phyloP scores from a whole-genome alignment of 176 grass and related monocot genomes.

The Ensete glaucum region DNA sequence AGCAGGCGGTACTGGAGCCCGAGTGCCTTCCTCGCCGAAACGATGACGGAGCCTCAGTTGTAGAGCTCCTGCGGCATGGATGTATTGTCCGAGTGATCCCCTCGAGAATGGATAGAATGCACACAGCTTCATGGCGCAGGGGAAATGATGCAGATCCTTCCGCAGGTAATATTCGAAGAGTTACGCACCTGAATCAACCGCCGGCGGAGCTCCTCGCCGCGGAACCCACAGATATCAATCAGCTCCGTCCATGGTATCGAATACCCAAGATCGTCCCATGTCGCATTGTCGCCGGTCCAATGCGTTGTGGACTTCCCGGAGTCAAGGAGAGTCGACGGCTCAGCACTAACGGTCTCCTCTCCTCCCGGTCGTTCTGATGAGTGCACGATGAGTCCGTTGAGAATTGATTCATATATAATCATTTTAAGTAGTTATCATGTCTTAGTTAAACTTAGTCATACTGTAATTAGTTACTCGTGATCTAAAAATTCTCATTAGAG shows the following conservation, averaged over 20 bases:
- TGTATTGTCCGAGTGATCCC: slow-evolving; percentile 46
- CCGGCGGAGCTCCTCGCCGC: slow-evolving; percentile 56
- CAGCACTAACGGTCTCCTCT: slow-evolving; percentile 59
- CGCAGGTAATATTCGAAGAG: too few relatives aligned
- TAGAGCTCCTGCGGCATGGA: slow-evolving; percentile 54
- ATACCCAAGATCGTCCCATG: slow-evolving; percentile 51
- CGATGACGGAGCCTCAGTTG: slow-evolving; percentile 45
- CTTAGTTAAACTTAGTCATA: too few relatives aligned
- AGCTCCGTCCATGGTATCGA: slow-evolving; percentile 77
- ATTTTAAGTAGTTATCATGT: too few relatives aligned
- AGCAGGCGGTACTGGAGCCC: slow-evolving; percentile 56
- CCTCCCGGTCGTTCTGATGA: slow-evolving; percentile 41
- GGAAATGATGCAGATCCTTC: not conserved
- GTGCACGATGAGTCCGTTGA: slow-evolving; percentile 20
- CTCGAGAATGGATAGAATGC: slow-evolving; percentile 87
- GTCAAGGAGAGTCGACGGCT: slow-evolving; percentile 67
- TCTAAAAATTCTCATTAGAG: too few relatives aligned
- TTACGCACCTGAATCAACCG: slow-evolving; percentile 67
- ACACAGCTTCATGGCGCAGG: slow-evolving; percentile 37
- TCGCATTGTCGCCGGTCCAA: slow-evolving; percentile 60
- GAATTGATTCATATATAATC: too few relatives aligned
- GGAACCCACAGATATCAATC: slow-evolving; percentile 79
- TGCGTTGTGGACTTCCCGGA: slow-evolving; percentile 56
- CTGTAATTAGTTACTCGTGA: too few relatives aligned
- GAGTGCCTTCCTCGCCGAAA: slow-evolving; percentile 51